Conservation (phyloP, 805 yeast species). For the Priceomyces haplophilus region DNA sequence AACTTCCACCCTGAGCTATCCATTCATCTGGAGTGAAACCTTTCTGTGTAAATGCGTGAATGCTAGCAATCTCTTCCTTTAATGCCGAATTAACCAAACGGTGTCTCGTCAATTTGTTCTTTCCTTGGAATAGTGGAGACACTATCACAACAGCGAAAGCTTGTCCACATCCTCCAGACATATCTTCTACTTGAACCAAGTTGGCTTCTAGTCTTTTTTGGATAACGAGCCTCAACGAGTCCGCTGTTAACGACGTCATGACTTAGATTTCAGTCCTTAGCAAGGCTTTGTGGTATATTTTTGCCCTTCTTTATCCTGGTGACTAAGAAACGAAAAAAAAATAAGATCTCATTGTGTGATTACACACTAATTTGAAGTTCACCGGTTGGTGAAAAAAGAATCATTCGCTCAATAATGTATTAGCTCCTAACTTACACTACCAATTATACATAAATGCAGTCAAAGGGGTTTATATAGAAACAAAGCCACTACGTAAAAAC, state of each 20-base stretch:
- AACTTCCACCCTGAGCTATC: slow-evolving; percentile 42
- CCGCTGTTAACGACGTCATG: slow-evolving; percentile 38
- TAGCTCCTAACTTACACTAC: too few relatives aligned
- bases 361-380: too few relatives aligned
- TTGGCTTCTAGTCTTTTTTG: slow-evolving; percentile 55
- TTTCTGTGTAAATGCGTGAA: slow-evolving; percentile 96
- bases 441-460: too few relatives aligned
- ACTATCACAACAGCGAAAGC: slow-evolving; percentile 94
- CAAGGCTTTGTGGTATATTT: not conserved
- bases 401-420: too few relatives aligned
- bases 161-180: slow-evolving; percentile 95
- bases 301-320: not conserved
- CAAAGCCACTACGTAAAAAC: too few relatives aligned
- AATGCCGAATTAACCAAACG: slow-evolving; percentile 77
- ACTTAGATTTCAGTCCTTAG: not conserved
- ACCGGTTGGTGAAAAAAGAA: too few relatives aligned
- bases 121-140: slow-evolving; percentile 64
- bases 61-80: slow-evolving; percentile 77
- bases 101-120: slow-evolving; percentile 82
- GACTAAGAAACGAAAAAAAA: not conserved
- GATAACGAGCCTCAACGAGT: slow-evolving; percentile 47
- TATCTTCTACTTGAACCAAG: slow-evolving; percentile 71
- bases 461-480: too few relatives aligned
- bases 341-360: not conserved
- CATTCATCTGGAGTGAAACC: slow-evolving; percentile 87